Evolutionary conservation across 495 filamentous ascomycete genomes (phyloP), one percentile per base, ranked within the genome.

Genomic region (Corynascus novoguineensis): DNA sequence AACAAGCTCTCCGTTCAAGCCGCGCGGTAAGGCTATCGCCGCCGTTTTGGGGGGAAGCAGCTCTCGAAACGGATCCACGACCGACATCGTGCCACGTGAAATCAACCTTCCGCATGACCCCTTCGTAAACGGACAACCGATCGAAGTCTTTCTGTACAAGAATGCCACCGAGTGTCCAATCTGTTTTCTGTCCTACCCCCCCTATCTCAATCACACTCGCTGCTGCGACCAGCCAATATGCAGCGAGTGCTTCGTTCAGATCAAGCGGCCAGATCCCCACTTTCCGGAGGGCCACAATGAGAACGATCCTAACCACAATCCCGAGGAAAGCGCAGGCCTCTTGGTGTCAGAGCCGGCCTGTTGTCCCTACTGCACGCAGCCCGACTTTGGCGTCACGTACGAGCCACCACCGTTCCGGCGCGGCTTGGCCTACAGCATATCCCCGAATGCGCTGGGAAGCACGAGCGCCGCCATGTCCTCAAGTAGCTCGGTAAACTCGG

Each of bases 231-330:
- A 98, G 67, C 80, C 90, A 6, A 97, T 98, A 55, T 98, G 93
- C 75, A 97, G 93, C 45, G 93, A 98, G 74, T 98, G 93, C 68
- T 98, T 98, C 64, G 95, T 98, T 9, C 93, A 98, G 68, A 98
- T 98, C 68, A 98, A 96, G 75, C 83, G 93, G 24, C 89, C 92
- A 9, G 93, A 98, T 64, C 93, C 93, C 14, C 93, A 98, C 73
- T 86, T 89, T 40, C 93, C 93, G 11, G 93, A 98, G 69, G 90
- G 95, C 50, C 83, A 87, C 60, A 78, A 61, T 72, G 82, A 71
- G 60, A 74, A 58, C 40, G 77, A 64, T 61, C 71, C 60, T 45
- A 74, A 64, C 55, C 73, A 57, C 48, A 74, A 72, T 65, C 67
- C 66, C 59, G 73, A 63, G 62, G 77, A 62, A 77, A 87, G 63